phyloP scores from a whole-genome alignment of 306 rosid genomes.

The Pachyrhizus erosus region DNA sequence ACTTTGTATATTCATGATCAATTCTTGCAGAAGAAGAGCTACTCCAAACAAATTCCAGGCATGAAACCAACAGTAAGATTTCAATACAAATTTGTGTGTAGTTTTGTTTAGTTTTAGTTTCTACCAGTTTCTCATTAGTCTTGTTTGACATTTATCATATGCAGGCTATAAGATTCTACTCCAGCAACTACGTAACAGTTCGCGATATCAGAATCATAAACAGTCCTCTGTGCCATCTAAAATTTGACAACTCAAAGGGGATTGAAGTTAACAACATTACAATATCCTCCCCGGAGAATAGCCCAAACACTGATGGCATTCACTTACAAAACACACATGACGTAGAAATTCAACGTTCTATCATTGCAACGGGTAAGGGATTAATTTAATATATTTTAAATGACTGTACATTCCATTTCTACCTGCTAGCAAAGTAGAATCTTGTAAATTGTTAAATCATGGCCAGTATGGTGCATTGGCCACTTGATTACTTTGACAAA shows the following conservation, averaged over 20 bases:
- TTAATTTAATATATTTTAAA: not conserved
- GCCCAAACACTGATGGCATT: constrained; percentile 96
- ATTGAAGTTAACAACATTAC: constrained; percentile 70
- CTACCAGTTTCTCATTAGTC: not conserved
- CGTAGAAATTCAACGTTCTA: constrained; percentile 79
- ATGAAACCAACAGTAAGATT: constrained; percentile 83
- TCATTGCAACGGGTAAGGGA: constrained; percentile 71
- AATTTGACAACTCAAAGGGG: constrained; percentile 77
- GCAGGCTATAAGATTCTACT: constrained; percentile 92
- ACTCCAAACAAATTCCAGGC: constrained; percentile 52
- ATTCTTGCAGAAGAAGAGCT: constrained; percentile 67
- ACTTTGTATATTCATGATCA: constrained; percentile 13
- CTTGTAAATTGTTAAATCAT: constrained; percentile 41
- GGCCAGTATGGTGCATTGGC: constrained; percentile 47
- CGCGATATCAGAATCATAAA: constrained; percentile 70
- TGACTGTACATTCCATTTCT: constrained; percentile 36
- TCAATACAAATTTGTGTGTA: not conserved
- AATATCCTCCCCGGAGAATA: constrained; percentile 78
- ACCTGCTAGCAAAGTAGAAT: constrained; percentile 44
- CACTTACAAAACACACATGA: constrained; percentile 90
- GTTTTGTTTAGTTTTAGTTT: not conserved
- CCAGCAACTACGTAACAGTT: constrained; percentile 65
- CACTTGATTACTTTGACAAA: constrained; percentile 50
- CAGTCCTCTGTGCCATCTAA: constrained; percentile 92
- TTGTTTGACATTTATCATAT: constrained; percentile 22